Evolutionary conservation across 1,284 basidiomycete species (phyloP), one percentile per base, ranked within the genome.

Genomic region (Leccinum pseudoinsigne): DNA sequence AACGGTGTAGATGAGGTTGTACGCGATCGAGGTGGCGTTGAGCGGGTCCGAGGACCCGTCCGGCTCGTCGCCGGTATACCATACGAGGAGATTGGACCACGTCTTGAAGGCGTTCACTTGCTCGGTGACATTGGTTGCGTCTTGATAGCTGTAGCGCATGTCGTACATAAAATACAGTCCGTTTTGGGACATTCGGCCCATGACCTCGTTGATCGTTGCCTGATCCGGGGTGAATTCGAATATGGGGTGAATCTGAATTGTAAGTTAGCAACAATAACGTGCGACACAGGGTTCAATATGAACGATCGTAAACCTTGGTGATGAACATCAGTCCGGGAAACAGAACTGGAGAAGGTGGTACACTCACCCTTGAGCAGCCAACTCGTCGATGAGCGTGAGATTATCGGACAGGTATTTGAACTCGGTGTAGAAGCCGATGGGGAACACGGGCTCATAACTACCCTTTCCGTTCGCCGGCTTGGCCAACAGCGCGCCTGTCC

Each of bases 1-100:
- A 23, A 91, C 76, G 5, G 81, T 81, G 63, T 85, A 84, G 67
- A 93, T 90, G 50, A 87, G 78, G 67, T 87, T 83, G 65, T 87
- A 86, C 0, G 89, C 74, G 36, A 69, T 74, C 2, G 77, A 69
- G 0, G 90, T 87, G 0, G 87, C 88, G 66, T 86, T 82, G 31
- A 86, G 76, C 8, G 89, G 86, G 66, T 91, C 89, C 28, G 81
- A 82, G 4, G 83, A 81, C 18, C 90, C 90, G 69, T 92, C 90
- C 2, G 89, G 89, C 70, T 92, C 89, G 67, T 91, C 89, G 1
- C 80, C 88, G 12, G 88, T 91, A 73, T 91, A 93, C 89, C 90
- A 92, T 0, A 89, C 73, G 10, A 93, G 77, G 21, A 93, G 80
- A 66, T 90, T 90, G 3, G 84, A 78, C 50, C 88, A 83, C 45